These are phyloP conservation scores for Lipomyces spencermartinsiae DNA, from an alignment of 805 yeast genomes.

Conservation along the genomic window DNA sequence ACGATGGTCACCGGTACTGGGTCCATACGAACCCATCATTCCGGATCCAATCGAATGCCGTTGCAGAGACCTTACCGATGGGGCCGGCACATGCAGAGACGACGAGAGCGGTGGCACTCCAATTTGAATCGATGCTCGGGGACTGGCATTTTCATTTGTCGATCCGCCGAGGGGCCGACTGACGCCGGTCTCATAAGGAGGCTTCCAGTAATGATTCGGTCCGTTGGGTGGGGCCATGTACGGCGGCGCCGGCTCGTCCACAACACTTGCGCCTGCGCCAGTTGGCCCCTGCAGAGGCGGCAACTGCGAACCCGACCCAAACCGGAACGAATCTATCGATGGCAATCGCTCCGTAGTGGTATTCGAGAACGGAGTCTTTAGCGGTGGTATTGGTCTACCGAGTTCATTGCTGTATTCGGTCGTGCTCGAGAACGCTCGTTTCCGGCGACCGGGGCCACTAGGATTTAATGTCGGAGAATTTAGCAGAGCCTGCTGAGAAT, in stretches of 20 bases:
- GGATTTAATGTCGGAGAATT: constrained; percentile 11
- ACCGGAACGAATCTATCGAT: constrained; percentile 37
- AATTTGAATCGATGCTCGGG: background rate
- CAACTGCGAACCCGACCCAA: constrained; percentile 12
- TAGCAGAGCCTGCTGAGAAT: constrained; percentile 11
- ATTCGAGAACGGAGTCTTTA: constrained; percentile 14
- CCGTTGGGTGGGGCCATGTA: constrained; percentile 34
- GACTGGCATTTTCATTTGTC: background rate
- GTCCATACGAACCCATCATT: constrained; percentile 18
- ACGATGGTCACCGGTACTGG: background rate
- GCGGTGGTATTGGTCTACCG: constrained; percentile 18
- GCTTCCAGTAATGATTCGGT: constrained; percentile 33
- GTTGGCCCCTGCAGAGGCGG: constrained; percentile 3
- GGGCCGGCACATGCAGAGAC: background rate
- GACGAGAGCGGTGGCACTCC: background rate
- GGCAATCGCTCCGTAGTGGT: constrained; percentile 37
- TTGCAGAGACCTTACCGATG: constrained; percentile 5
- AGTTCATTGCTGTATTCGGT: constrained; percentile 24
- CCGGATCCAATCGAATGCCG: constrained; percentile 26
- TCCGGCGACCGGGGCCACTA: constrained; percentile 26
- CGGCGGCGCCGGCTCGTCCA: constrained; percentile 14
- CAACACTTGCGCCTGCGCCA: background rate
- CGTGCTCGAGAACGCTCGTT: constrained; percentile 38
- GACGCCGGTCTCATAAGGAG: constrained; percentile 21
- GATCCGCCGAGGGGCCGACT: constrained; percentile 9